phyloP scores from a whole-genome alignment of 345 rosid species.

The Pistacia atlantica region DNA sequence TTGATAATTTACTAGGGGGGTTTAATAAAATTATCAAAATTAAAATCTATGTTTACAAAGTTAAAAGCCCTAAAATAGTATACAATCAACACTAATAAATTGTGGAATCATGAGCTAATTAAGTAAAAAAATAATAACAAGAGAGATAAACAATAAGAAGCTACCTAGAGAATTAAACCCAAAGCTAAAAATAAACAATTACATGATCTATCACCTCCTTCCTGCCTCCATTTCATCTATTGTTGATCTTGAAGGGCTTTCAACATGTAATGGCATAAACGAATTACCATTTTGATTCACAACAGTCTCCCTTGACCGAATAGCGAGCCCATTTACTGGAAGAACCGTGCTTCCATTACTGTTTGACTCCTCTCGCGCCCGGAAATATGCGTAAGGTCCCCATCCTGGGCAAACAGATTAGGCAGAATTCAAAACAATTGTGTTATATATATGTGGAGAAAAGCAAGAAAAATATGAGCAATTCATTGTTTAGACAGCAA shows the following conservation, averaged over 20 bases:
- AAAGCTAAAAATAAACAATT: neutral
- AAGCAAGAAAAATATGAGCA: too few species aligned
- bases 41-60: too few species aligned
- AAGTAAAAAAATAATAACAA: too few species aligned
- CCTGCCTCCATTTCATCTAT: constrained; percentile 39
- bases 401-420: constrained; percentile 37
- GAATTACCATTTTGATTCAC: constrained; percentile 16
- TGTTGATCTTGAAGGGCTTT: neutral
- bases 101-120: neutral
- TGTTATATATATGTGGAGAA: neutral
- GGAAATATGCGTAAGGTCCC: constrained; percentile 70
- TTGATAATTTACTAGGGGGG: too few species aligned
- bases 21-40: too few species aligned
- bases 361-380: constrained; percentile 51
- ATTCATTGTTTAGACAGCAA: too few species aligned
- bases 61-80: too few species aligned
- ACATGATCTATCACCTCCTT: constrained; percentile 18
- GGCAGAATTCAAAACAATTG: neutral
- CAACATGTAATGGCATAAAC: neutral
- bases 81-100: too few species aligned
- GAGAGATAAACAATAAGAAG: neutral
- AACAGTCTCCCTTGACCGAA: constrained; percentile 11
- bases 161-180: neutral
- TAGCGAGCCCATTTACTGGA: constrained; percentile 17
- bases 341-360: constrained; percentile 15